Percentiles rank a stretch among this genome's conserved stretches.
phyloP scores from a whole-genome alignment of 192 early-diverging fungal genomes.

The Backusella morwellensis region DNA sequence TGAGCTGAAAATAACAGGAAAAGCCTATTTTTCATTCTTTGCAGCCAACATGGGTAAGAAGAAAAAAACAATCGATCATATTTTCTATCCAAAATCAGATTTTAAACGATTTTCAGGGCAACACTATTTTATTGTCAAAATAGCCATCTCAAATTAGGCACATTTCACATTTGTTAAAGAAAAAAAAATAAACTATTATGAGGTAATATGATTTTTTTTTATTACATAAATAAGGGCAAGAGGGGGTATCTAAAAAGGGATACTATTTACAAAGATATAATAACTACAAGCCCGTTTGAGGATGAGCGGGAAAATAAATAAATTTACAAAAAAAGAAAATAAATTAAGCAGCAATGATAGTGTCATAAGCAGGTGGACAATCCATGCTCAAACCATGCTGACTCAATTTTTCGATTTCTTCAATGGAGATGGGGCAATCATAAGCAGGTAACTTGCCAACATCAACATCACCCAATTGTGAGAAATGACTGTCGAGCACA shows the following conservation, averaged over 20 bases:
- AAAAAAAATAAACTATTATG: too few species aligned
- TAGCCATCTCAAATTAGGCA: too few species aligned
- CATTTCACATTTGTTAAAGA: too few species aligned
- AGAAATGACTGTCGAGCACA: neutral
- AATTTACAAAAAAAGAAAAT: neutral
- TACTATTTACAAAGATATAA: neutral
- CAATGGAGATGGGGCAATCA: neutral
- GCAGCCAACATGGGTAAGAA: too few species aligned
- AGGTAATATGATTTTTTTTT: too few species aligned
- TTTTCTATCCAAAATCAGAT: too few species aligned
- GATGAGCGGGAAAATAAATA: neutral
- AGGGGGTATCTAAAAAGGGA: neutral
- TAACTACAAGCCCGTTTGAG: neutral
- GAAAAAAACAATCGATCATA: too few species aligned
- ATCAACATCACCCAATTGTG: neutral
- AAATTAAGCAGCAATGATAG: neutral
- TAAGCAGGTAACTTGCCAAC: neutral
- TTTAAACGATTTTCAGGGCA: too few species aligned
- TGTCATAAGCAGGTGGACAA: conserved; percentile 6
- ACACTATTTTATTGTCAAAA: too few species aligned
- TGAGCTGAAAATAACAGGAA: too few species aligned
- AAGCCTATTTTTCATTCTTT: too few species aligned
- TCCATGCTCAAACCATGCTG: neutral
- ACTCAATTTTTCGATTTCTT: conserved; percentile 7
- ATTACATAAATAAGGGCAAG: too few species aligned